These are phyloP conservation scores for Carpinus viminea DNA, from an alignment of 306 rosid species.

Conservation along the genomic window DNA sequence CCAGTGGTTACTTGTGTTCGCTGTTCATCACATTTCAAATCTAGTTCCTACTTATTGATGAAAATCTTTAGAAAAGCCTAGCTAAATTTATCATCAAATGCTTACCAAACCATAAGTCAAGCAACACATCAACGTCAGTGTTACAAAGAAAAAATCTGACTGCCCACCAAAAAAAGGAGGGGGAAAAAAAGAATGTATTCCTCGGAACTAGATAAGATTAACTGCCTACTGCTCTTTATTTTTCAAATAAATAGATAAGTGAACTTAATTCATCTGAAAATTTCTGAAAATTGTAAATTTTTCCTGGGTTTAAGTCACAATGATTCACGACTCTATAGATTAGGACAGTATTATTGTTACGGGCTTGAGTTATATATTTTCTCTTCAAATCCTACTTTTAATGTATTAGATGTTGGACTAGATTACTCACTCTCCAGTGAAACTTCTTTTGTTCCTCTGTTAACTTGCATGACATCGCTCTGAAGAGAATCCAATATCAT, in stretches of 20 bases:
- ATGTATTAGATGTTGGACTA: constrained; percentile 18
- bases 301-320: constrained; percentile 1
- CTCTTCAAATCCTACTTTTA: constrained; percentile 32
- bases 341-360: background rate
- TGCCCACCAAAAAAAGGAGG: background rate
- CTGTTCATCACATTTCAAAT: background rate
- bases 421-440: constrained; percentile 69
- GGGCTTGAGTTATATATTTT: background rate
- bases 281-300: background rate
- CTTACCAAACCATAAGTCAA: background rate
- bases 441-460: constrained; percentile 82
- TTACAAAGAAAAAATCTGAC: background rate
- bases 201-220: background rate
- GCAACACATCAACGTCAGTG: background rate
- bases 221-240: background rate
- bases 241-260: constrained; percentile 4
- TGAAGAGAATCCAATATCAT: constrained; percentile 95
- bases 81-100: background rate
- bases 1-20: background rate
- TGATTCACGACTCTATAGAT: background rate
- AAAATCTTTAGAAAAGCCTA: background rate
- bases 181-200: background rate
- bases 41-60: background rate
- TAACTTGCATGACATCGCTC: constrained; percentile 77
- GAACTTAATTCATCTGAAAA: background rate